Percentiles rank a stretch among this genome's conserved stretches.
Conservation (phyloP, 352 stramenopile species). For the Globisporangium nagaii region DNA sequence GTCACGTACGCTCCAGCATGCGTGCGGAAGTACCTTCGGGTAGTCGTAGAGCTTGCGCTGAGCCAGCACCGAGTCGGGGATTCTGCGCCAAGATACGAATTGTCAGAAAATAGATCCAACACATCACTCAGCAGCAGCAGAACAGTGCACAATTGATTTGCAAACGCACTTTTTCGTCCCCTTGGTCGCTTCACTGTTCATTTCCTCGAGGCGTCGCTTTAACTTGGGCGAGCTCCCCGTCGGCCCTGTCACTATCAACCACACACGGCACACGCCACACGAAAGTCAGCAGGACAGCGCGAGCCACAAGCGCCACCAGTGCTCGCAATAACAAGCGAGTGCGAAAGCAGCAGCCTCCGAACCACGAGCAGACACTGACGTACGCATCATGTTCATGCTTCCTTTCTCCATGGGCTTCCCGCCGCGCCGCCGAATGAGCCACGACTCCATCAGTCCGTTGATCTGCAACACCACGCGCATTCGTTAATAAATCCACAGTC, state of each 20-base stretch:
- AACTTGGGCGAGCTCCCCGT: slow-evolving; percentile 62
- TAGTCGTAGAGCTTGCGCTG: slow-evolving; percentile 70
- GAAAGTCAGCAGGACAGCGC: no score
- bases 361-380: not conserved
- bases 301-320: not conserved
- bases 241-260: slow-evolving; percentile 33
- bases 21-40: slow-evolving; percentile 40
- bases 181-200: slow-evolving; percentile 31
- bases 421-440: slow-evolving; percentile 72
- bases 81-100: not conserved
- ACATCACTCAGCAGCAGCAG: not conserved
- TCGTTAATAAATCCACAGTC: no score
- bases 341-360: not conserved
- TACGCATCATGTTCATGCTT: slow-evolving; percentile 38
- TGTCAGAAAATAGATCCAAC: not conserved
- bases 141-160: not conserved
- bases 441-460: slow-evolving; percentile 83
- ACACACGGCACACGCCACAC: not conserved
- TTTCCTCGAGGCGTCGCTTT: slow-evolving; percentile 60
- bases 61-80: slow-evolving; percentile 23
- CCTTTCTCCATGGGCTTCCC: slow-evolving; percentile 79
- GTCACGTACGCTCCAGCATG: no score
- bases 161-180: slow-evolving; percentile 33
- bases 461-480: slow-evolving; percentile 43
- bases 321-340: not conserved